phyloP scores from a whole-genome alignment of 1,284 basidiomycete genomes.

The Cutaneotrichosporon cutaneum region DNA sequence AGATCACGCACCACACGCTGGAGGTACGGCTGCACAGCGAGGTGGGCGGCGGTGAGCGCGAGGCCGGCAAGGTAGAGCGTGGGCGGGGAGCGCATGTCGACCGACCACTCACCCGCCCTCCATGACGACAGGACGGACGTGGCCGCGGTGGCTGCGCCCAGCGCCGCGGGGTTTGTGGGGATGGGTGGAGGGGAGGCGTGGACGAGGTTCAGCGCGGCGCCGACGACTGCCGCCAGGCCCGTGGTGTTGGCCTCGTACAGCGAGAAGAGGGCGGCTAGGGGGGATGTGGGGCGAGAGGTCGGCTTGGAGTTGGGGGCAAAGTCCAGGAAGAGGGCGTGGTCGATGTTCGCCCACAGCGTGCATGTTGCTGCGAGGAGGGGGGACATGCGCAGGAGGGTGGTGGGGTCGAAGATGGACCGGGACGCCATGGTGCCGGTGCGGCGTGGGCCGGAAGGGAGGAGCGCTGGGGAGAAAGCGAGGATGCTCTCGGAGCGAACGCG shows the following conservation, averaged over 20 bases:
- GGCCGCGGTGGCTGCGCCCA: too few relatives aligned
- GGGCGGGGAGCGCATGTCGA: not conserved
- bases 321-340: constrained; percentile 8
- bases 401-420: constrained; percentile 1
- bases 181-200: not conserved
- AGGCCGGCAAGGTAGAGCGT: not conserved
- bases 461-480: not conserved
- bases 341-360: constrained; percentile 3
- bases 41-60: constrained; percentile 3
- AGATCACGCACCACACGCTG: not conserved
- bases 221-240: not conserved
- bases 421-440: constrained; percentile 3
- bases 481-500: too few relatives aligned
- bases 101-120: not conserved
- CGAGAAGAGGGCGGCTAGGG: constrained; percentile 1
- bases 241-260: constrained; percentile 3
- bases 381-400: constrained; percentile 2
- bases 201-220: not conserved
- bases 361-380: not conserved
- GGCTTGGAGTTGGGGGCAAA: not conserved
- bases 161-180: too few relatives aligned
- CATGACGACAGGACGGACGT: too few relatives aligned
- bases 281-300: not conserved
- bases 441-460: too few relatives aligned
- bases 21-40: not conserved